Percentiles rank a stretch among this genome's conserved stretches.
Conservation (phyloP, 2,329 filamentous ascomycete species). For the Podosphaera xanthii region DNA sequence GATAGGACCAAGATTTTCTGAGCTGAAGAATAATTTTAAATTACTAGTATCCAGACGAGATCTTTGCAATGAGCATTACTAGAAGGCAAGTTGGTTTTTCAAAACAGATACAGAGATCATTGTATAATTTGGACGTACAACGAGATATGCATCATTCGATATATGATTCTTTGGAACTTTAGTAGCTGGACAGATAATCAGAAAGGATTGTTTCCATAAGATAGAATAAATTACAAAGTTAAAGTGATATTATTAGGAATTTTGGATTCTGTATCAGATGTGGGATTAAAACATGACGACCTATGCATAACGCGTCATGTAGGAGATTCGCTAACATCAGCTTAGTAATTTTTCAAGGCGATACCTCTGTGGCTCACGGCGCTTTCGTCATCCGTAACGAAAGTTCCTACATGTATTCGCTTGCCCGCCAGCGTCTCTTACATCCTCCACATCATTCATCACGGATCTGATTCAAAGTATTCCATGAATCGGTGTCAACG, state of each 20-base stretch:
- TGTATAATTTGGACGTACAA: not conserved
- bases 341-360: not conserved
- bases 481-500: slow-evolving; percentile 16
- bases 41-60: too few relatives aligned
- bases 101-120: not conserved
- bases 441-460: slow-evolving; percentile 4
- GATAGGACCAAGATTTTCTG: not conserved
- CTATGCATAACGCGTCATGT: too few relatives aligned
- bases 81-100: not conserved
- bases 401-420: slow-evolving; percentile 4
- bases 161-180: too few relatives aligned
- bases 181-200: too few relatives aligned
- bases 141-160: too few relatives aligned
- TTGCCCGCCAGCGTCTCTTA: slow-evolving; percentile 5
- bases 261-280: too few relatives aligned
- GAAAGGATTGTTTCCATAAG: too few relatives aligned
- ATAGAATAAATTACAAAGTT: too few relatives aligned
- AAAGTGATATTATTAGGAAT: too few relatives aligned
- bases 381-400: not conserved
- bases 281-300: too few relatives aligned
- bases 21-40: not conserved
- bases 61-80: too few relatives aligned
- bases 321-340: not conserved
- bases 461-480: slow-evolving; percentile 12
- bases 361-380: not conserved